A percentile compares a stretch with the other conserved stretches of the same genome.
Conservation (phyloP, 345 rosid genomes). For the Salix brachista region DNA sequence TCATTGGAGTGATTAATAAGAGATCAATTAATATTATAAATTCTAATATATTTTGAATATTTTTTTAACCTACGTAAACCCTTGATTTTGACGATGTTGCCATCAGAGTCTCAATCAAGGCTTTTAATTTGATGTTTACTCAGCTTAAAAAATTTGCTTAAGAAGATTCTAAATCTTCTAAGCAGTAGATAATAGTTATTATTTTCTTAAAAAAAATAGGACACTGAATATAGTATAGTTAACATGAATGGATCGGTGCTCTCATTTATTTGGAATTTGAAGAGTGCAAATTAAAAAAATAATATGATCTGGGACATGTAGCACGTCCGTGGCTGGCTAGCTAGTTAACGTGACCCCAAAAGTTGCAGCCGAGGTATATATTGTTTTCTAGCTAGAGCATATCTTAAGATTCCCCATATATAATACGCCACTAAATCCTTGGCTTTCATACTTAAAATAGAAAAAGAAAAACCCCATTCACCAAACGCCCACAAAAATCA, state of each 20-base stretch:
- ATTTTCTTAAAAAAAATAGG: not conserved
- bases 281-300: not conserved
- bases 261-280: not conserved
- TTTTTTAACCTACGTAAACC: not conserved
- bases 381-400: not conserved
- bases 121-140: not conserved
- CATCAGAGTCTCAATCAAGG: not conserved
- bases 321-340: not conserved
- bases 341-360: not conserved
- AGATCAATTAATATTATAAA: too few relatives aligned
- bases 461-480: not conserved
- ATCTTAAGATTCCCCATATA: constrained; percentile 1
- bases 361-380: not conserved
- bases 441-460: not conserved
- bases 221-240: not conserved
- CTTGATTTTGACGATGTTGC: not conserved
- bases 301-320: not conserved
- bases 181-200: too few relatives aligned
- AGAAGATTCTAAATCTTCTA: not conserved
- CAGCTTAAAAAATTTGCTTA: not conserved
- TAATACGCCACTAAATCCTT: not conserved
- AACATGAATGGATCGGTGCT: not conserved
- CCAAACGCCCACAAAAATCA: not conserved
- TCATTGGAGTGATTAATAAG: too few relatives aligned
- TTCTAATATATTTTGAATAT: not conserved